Percentiles rank a stretch among this genome's conserved stretches.
phyloP scores from a whole-genome alignment of 2,329 filamentous ascomycete genomes.

The Coleophoma eucalyptorum region DNA sequence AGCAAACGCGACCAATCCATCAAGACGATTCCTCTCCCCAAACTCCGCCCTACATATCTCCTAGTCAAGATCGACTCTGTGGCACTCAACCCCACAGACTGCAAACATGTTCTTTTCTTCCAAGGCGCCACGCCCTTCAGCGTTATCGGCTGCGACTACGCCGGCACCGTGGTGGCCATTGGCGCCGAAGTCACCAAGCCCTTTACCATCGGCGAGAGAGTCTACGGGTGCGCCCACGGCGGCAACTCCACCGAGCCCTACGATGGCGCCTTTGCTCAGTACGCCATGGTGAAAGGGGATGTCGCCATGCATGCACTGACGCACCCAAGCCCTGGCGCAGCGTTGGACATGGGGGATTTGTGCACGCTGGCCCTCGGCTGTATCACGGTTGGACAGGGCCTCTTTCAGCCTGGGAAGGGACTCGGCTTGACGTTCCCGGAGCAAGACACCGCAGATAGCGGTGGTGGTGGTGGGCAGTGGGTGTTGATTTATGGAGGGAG shows the following conservation, averaged over 20 bases:
- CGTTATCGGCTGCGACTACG: conserved; percentile 12
- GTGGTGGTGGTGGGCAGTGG: not conserved
- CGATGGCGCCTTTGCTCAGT: conserved; percentile 15
- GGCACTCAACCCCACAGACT: conserved; percentile 14
- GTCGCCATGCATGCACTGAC: conserved; percentile 8
- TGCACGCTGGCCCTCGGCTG: conserved; percentile 8
- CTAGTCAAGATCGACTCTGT: conserved; percentile 4
- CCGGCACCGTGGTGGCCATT: conserved; percentile 11
- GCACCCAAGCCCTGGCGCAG: not conserved
- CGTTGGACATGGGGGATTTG: too few species aligned
- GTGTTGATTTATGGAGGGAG: conserved; percentile 30
- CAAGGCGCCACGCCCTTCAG: not conserved
- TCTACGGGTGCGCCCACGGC: conserved; percentile 13
- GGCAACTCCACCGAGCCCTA: conserved; percentile 5
- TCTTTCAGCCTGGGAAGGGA: conserved; percentile 11
- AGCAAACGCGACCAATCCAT: too few species aligned
- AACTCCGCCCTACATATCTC: conserved; percentile 1
- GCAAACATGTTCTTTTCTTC: conserved; percentile 4
- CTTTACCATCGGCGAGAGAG: conserved; percentile 10
- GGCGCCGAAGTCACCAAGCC: conserved; percentile 10
- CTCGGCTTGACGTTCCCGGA: conserved; percentile 4
- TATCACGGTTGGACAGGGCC: conserved; percentile 14
- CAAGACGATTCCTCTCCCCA: not conserved
- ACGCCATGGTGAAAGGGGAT: conserved; percentile 11
- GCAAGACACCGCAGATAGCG: too few species aligned